Evolutionary conservation across 2,329 filamentous ascomycete species (phyloP).

Genomic region (Verticillium dahliae): DNA sequence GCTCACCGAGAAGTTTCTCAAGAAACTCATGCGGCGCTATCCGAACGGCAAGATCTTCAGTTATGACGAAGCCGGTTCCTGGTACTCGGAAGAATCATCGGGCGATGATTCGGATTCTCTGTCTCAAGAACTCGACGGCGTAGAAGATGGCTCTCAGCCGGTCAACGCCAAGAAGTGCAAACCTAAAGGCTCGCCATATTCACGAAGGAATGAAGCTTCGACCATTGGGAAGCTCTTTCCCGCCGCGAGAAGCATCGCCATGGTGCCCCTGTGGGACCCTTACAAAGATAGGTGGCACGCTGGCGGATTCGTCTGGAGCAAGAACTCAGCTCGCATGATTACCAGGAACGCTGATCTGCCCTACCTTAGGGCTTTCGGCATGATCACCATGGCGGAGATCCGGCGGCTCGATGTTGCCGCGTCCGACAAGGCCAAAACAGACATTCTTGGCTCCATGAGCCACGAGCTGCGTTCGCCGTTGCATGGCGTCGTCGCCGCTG

Average conservation of each 20-base stretch:
- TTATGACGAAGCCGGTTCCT: constrained; percentile 29
- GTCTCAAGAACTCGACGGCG: constrained; percentile 2
- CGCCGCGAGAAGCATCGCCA: constrained; percentile 24
- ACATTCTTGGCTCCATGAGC: constrained; percentile 50
- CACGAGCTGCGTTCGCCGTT: constrained; percentile 51
- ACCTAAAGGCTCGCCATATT: constrained; percentile 5
- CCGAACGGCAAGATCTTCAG: constrained; percentile 41
- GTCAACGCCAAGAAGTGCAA: not conserved
- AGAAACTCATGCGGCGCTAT: constrained; percentile 34
- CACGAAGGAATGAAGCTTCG: constrained; percentile 19
- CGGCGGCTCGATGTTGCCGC: constrained; percentile 31
- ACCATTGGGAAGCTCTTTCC: constrained; percentile 30
- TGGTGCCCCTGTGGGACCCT: constrained; percentile 29
- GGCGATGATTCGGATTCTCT: constrained; percentile 4
- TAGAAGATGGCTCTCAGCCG: not conserved
- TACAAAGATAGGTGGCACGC: constrained; percentile 28
- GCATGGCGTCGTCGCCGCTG: constrained; percentile 48
- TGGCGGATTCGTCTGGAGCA: constrained; percentile 32
- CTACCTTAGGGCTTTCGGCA: constrained; percentile 39
- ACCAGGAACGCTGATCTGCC: constrained; percentile 17
- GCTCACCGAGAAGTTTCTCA: constrained; percentile 31
- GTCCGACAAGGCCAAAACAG: constrained; percentile 38
- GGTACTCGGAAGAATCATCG: constrained; percentile 22
- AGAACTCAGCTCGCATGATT: constrained; percentile 18
- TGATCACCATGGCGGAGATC: constrained; percentile 50